phyloP scores from a whole-genome alignment of 169 alveolate genomes.

The Cryptosporidium muris region DNA sequence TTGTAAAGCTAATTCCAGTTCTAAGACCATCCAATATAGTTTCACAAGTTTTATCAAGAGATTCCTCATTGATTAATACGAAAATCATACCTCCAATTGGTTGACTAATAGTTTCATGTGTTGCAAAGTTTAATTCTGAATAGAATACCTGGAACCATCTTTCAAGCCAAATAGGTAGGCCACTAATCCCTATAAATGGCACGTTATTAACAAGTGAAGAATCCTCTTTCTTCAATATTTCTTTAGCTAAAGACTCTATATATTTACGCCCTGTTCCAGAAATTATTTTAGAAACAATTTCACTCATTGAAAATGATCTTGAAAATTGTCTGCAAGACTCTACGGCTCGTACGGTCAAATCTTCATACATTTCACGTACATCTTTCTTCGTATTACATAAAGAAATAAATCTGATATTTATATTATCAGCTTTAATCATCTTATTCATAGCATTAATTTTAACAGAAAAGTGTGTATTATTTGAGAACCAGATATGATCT shows the following conservation, averaged over 20 bases:
- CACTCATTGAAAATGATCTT: conserved; percentile 37
- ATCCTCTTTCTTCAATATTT: conserved; percentile 11
- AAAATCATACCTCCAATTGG: conserved; percentile 68
- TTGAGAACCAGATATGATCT: conserved; percentile 28
- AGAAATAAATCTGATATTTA: conserved; percentile 35
- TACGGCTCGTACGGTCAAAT: not conserved
- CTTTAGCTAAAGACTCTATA: conserved; percentile 34
- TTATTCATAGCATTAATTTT: conserved; percentile 16
- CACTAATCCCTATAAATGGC: not conserved
- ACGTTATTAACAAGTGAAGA: not conserved
- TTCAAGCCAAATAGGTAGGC: conserved; percentile 58
- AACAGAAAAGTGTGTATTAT: conserved; percentile 13
- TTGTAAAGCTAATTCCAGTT: conserved; percentile 43
- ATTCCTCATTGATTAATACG: conserved; percentile 53
- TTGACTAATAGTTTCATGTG: conserved; percentile 35
- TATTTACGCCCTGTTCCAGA: conserved; percentile 9
- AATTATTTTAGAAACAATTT: conserved; percentile 7
- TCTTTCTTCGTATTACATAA: conserved; percentile 8
- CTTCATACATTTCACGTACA: not conserved
- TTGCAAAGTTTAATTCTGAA: conserved; percentile 15
- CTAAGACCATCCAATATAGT: conserved; percentile 27
- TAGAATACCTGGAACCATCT: conserved; percentile 40
- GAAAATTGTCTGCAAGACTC: conserved; percentile 30
- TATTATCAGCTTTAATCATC: not conserved
- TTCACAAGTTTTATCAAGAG: conserved; percentile 36